These are phyloP conservation scores for Hypoxylon rickii DNA, from an alignment of 495 filamentous ascomycete species.

Conservation along the genomic window DNA sequence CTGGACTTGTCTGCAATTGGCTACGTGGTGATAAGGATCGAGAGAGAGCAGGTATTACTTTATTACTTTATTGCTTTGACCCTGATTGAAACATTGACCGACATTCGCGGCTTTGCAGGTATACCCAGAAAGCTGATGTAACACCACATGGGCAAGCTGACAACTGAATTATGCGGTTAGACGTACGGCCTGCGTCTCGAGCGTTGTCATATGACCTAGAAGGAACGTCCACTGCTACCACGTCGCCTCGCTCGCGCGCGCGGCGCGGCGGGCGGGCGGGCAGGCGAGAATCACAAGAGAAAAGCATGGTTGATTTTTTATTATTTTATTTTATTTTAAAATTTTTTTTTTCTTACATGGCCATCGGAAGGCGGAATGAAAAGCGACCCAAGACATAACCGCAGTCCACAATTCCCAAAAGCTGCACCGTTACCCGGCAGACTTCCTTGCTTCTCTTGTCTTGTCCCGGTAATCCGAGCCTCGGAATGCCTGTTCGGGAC, in stretches of 20 bases:
- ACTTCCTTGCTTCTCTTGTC: slow-evolving; percentile 14
- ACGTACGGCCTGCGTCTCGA: slow-evolving; percentile 15
- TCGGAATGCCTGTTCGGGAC: slow-evolving; percentile 30
- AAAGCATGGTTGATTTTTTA: too few relatives aligned
- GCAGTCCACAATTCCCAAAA: background rate
- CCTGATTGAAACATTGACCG: slow-evolving; percentile 35
- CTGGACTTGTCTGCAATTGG: too few relatives aligned
- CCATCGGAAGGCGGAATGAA: too few relatives aligned
- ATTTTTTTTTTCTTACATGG: too few relatives aligned
- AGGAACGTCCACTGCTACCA: too few relatives aligned
- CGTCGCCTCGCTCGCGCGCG: too few relatives aligned
- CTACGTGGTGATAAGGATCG: too few relatives aligned
- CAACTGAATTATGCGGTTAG: slow-evolving; percentile 23
- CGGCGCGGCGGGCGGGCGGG: too few relatives aligned
- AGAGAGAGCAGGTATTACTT: too few relatives aligned
- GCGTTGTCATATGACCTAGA: slow-evolving; percentile 22
- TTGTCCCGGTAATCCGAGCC: slow-evolving; percentile 13
- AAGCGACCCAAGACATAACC: background rate
- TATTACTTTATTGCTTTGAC: too few relatives aligned
- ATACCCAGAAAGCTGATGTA: slow-evolving; percentile 1
- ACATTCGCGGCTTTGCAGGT: slow-evolving; percentile 10
- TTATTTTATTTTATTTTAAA: too few relatives aligned
- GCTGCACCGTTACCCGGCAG: background rate
- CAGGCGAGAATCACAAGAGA: too few relatives aligned
- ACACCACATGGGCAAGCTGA: slow-evolving; percentile 31